Percentiles rank a stretch among this genome's conserved stretches.
phyloP scores from a whole-genome alignment of 345 rosid genomes.

The Leavenworthia alabamica region DNA sequence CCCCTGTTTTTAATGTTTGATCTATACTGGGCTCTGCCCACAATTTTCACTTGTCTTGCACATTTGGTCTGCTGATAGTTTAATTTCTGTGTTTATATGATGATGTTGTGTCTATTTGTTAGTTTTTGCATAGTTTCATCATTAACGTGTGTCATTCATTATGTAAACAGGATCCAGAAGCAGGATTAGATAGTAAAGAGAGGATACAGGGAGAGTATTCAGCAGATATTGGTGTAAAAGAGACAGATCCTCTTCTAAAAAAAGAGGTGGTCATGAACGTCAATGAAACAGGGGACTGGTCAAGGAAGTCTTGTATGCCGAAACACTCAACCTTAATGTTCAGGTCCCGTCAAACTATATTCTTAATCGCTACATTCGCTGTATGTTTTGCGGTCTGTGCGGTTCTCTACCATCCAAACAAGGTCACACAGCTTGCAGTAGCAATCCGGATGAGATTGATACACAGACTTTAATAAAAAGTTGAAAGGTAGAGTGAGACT shows the following conservation, averaged over 20 bases:
- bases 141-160: background rate
- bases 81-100: background rate
- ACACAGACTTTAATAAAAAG: background rate
- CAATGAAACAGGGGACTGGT: conserved; percentile 37
- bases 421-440: conserved; percentile 62
- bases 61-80: background rate
- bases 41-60: conserved; percentile 4
- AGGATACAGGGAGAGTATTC: conserved; percentile 14
- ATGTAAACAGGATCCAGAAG: conserved; percentile 45
- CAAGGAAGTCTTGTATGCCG: conserved; percentile 36
- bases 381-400: conserved; percentile 72
- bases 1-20: background rate
- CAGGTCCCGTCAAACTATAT: conserved; percentile 43
- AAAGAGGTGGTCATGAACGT: conserved; percentile 46
- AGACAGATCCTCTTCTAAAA: conserved; percentile 45
- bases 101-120: background rate
- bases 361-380: conserved; percentile 37
- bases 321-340: conserved; percentile 24
- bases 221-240: conserved; percentile 24
- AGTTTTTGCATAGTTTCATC: background rate
- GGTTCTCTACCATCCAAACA: conserved; percentile 61
- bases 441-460: conserved; percentile 57
- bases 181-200: conserved; percentile 19
- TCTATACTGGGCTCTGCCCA: background rate
- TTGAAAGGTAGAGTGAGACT: background rate